Base-by-base conservation (phyloP, 1,284 basidiomycete species). In the Phlebopus sp. region DNA sequence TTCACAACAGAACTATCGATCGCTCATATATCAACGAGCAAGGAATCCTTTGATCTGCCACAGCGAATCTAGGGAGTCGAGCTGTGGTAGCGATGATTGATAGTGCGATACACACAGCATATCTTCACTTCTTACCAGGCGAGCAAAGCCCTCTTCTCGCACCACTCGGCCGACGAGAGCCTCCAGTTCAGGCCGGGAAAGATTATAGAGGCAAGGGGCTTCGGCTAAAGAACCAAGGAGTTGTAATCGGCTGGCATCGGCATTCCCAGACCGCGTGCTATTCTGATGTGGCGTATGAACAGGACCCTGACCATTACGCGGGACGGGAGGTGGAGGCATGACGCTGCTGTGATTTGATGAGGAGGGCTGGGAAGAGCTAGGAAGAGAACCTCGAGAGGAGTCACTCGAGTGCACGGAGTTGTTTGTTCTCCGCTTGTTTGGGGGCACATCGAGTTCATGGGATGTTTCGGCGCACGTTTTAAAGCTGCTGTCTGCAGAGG, bases 141-240 rank as follows among this genome's bases (percentile, higher is more conserved):
- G 59, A 27, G 67, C 52, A 55, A 83, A 83, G n/a, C 78, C 75
- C 34, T 81, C 78, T 59, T 83, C 80, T 49, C 75, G 71, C 18
- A 84, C 69, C 21, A 83, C 70, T 34, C 77, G 71, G 13, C 69
- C 67, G 11, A 84, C 70, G 3, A 79, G 57, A 44, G 64, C 63
- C 55, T 81, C 80, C 9, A 83, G 69, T 17, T 69, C 66, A 23
- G 59, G 42, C 37, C 61, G 66, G n/a, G 79, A 60, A 23, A 82
- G 58, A 45, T 73, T 60, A 50, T 82, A 79, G 14, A 82, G 54
- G 3, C 64, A 62, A 3, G 75, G 69, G 25, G 64, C 55, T 29
- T 76, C 69, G 37, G 63, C 63, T 14, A 82, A 56, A 7, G 70
- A 69, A 11, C 63, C 55, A 14, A 73, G 53, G 41, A 77, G 43